Evolutionary conservation across 805 yeast genomes (phyloP), one percentile per base, ranked within the genome.

Genomic region (Ogataea trehaloabstinens): DNA sequence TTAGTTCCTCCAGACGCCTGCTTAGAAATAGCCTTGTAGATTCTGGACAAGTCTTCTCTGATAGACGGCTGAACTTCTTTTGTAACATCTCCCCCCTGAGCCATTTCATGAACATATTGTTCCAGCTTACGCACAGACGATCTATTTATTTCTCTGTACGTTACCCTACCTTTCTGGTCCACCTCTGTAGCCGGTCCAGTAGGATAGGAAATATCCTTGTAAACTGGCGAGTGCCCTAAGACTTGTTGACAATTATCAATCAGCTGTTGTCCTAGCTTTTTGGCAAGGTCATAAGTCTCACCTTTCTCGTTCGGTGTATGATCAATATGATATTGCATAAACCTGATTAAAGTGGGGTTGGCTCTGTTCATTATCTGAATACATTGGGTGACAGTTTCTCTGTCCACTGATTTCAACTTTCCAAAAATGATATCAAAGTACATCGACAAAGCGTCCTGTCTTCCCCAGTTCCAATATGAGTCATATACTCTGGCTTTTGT

Each of bases 401-500:
- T 81, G 66, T 93, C 98, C 51, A 93, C 85, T 44, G 87, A 82
- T 46, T 89, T 80, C 48, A 85, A 76, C 49, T 86, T 83, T 64
- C 99, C 99, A 65, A 93, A 95, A 53, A 93, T 89, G 56, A 93
- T 89, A 67, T 93, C 97, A 62, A 78, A 93, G 70, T 86, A 93
- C 87, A 93, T 83, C 35, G 89, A 79, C 53, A 93, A 71, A 45
- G 93, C 85, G 63, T 93, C 96, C 73, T 93, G 99, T 67, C 97
- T 86, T 34, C 98, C 97, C 99, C 99, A 93, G 68, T 95, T 95
- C 99, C 99, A 93, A 68, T 90, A 89, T 17, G 97, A 89, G 68
- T 93, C 98, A 66, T 91, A 93, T 38, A 84, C 81, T 72, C 99
- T 85, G 20, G 97, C 95, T 73, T 93, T 93, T 68, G 85, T 76